Percentiles rank a stretch among this genome's conserved stretches.
phyloP scores from a whole-genome alignment of 1,284 basidiomycete genomes.

The Marasmius fiardii region DNA sequence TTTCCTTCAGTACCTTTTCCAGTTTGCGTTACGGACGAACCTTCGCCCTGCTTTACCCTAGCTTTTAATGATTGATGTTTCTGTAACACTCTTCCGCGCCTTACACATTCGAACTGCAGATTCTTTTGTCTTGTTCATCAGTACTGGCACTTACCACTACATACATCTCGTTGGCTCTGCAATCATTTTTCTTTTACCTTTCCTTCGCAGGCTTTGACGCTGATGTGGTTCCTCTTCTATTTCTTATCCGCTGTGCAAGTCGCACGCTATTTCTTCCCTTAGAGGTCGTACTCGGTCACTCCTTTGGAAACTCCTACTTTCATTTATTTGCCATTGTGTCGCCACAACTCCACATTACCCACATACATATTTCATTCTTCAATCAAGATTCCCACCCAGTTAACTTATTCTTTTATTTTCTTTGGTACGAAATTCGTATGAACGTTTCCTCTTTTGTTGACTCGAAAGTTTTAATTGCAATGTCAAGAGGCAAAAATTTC shows the following conservation, averaged over 20 bases:
- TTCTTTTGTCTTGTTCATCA: conserved; percentile 1
- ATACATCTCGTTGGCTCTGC: background rate
- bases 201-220: background rate
- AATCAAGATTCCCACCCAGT: background rate
- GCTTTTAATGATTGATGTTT: background rate
- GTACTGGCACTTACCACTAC: conserved; percentile 1
- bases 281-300: background rate
- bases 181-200: background rate
- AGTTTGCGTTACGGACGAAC: background rate
- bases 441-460: background rate
- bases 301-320: background rate
- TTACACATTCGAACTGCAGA: background rate
- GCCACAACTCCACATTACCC: background rate
- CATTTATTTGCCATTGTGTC: background rate
- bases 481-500: too few relatives aligned
- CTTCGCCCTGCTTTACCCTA: background rate
- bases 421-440: background rate
- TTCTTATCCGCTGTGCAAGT: too few relatives aligned
- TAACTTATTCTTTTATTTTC: background rate
- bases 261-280: background rate
- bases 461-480: too few relatives aligned
- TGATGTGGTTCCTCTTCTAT: background rate
- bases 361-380: background rate
- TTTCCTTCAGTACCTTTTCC: background rate
- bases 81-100: background rate